phyloP scores from a whole-genome alignment of 176 grass and related monocot species.

The Avena sativa region DNA sequence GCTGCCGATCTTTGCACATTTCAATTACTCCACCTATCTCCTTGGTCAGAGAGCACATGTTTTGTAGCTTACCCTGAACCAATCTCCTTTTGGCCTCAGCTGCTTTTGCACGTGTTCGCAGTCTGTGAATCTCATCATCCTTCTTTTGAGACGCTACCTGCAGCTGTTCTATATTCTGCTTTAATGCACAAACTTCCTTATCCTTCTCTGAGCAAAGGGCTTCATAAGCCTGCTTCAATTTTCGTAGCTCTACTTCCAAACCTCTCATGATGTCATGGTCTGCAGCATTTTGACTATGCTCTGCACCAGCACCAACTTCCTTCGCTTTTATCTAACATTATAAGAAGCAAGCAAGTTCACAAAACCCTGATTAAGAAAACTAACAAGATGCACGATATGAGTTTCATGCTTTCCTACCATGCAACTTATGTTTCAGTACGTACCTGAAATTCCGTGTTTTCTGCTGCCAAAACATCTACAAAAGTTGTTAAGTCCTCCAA shows the following conservation, averaged over 20 bases:
- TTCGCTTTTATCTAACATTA: constrained; percentile 53
- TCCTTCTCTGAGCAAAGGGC: constrained; percentile 51
- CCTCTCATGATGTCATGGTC: constrained; percentile 15
- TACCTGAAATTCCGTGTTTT: constrained; percentile 59
- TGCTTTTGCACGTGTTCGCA: constrained; percentile 30
- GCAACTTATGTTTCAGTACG: background rate
- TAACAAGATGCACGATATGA: background rate
- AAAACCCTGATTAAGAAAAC: constrained; percentile 13
- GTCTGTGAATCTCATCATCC: constrained; percentile 37
- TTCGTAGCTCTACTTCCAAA: constrained; percentile 41
- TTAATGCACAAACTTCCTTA: constrained; percentile 41
- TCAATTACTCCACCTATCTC: constrained; percentile 33
- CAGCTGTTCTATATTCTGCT: constrained; percentile 35
- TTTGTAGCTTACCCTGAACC: constrained; percentile 2
- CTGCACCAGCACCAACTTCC: background rate
- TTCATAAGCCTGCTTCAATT: constrained; percentile 52
- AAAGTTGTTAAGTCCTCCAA: constrained; percentile 40
- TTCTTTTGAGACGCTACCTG: constrained; percentile 41
- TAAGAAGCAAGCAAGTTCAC: background rate
- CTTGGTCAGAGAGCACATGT: constrained; percentile 38
- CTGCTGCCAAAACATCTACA: constrained; percentile 44
- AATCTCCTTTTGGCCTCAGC: constrained; percentile 35
- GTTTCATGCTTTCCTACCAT: background rate
- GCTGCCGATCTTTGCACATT: constrained; percentile 22
- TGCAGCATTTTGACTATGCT: background rate